Evolutionary conservation across 2,329 filamentous ascomycete genomes (phyloP), one percentile per base, ranked within the genome.

Genomic region (Bretziella fagacearum): DNA sequence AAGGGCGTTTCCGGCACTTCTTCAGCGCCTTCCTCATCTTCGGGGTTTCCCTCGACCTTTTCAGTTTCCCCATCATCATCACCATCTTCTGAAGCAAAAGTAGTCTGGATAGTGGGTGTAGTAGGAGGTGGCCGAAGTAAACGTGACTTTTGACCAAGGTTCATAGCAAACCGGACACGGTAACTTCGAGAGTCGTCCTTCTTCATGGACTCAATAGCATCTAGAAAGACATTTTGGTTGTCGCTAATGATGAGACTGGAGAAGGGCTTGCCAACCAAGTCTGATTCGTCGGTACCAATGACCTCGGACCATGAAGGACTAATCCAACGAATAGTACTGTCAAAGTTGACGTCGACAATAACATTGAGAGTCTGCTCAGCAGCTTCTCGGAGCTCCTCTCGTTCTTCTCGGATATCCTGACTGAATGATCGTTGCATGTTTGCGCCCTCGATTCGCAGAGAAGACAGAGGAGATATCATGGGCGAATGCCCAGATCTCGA

Each of bases 361-460:
- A 93, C 84, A 63, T 96, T 98, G 60, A 94, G 71, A 18, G 87
- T 95, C 66, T 95, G 85, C 64, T 96, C 89, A 44, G 89, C 91
- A 33, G 89, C 91, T 66, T 94, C 84, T 58, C 87, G 86, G 55
- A 98, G 73, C 60, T 96, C 89, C 59, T 94, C 83, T 52, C 87
- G 77, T 66, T 96, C 86, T 58, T 93, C 85, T 55, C 84, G 80
- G 56, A 96, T 95, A 60, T 94, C 80, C 63, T 86, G 78, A 63
- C 83, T 95, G 54, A 91, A 67, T 10, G 84, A 71, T 49, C 77
- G 66, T 59, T 75, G 70, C 75, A 79, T 79, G 43, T 61, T 58
- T 50, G 64, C 63, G 52, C 65, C 63, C 54, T 69, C 65, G 44
- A 63, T 65, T 53, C 71, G 65, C 48, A 77, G 64, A 52, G 68